phyloP scores from a whole-genome alignment of 2,329 filamentous ascomycete genomes.

The Fusarium nisikadoi region DNA sequence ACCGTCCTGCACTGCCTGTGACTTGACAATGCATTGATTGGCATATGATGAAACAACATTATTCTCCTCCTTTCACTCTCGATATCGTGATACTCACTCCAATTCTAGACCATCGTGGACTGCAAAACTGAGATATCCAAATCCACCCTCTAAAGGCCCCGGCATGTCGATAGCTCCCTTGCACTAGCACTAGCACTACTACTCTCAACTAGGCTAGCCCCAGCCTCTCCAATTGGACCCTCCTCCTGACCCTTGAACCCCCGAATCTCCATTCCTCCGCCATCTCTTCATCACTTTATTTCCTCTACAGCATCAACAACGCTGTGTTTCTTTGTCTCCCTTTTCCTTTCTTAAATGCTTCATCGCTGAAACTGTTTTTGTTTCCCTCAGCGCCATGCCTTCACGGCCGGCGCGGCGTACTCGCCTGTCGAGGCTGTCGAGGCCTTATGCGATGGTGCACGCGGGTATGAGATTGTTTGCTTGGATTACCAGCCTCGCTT shows the following conservation, averaged over 20 bases:
- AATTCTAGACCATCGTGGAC: constrained; percentile 27
- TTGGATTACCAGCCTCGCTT: constrained; percentile 48
- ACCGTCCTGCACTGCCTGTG: background rate
- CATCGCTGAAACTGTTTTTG: background rate
- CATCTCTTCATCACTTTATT: constrained; percentile 21
- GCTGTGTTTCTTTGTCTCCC: background rate
- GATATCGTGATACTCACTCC: background rate
- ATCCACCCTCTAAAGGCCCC: constrained; percentile 1
- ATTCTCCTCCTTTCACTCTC: background rate
- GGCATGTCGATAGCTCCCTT: constrained; percentile 27
- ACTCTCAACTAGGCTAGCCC: background rate
- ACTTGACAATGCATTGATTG: background rate
- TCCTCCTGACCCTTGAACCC: background rate
- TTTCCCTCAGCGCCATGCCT: constrained; percentile 24
- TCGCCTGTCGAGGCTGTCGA: constrained; percentile 17
- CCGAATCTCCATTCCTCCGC: constrained; percentile 18
- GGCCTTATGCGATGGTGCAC: constrained; percentile 36
- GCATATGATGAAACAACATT: background rate
- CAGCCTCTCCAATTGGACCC: constrained; percentile 9
- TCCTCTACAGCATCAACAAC: constrained; percentile 14
- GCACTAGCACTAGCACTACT: background rate
- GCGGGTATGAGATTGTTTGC: constrained; percentile 44
- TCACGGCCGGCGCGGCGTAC: constrained; percentile 14
- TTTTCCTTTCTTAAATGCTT: constrained; percentile 13
- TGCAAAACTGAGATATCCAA: constrained; percentile 1